Conservation (phyloP, 1,284 basidiomycete species). For the Tremellales sp. region DNA sequence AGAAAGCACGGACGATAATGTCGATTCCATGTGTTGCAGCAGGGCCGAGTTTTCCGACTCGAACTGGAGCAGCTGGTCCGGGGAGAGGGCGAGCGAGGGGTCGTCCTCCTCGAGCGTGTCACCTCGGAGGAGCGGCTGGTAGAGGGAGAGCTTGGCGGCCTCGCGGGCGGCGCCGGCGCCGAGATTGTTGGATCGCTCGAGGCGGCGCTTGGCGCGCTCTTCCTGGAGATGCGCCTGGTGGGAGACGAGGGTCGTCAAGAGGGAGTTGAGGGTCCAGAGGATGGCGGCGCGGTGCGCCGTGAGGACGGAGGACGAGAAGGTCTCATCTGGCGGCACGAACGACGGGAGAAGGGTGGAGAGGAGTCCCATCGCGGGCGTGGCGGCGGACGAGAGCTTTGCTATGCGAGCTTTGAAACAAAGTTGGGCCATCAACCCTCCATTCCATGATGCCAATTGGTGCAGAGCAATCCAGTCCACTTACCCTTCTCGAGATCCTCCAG, state of each 20-base stretch:
- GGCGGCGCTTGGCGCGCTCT: constrained; percentile 47
- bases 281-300: constrained; percentile 52
- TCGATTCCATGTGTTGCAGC: constrained; percentile 52
- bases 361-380: constrained; percentile 23
- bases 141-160: constrained; percentile 16
- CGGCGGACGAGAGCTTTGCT: constrained; percentile 17
- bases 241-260: constrained; percentile 49
- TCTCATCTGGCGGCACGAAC: constrained; percentile 27
- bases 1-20: constrained; percentile 51
- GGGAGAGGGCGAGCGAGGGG: constrained; percentile 41
- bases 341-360: constrained; percentile 43
- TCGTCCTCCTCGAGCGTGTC: constrained; percentile 27
- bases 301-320: constrained; percentile 42
- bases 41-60: constrained; percentile 54
- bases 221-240: constrained; percentile 53
- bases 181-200: constrained; percentile 38
- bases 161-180: constrained; percentile 38
- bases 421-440: not conserved
- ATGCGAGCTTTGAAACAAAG: constrained; percentile 13
- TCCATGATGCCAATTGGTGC: not conserved
- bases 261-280: constrained; percentile 52
- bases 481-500: constrained; percentile 53
- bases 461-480: constrained; percentile 33
- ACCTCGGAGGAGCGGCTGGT: not conserved
- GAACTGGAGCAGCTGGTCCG: constrained; percentile 54